phyloP scores from a whole-genome alignment of 441 rosid species.

The Brassica balearica region DNA sequence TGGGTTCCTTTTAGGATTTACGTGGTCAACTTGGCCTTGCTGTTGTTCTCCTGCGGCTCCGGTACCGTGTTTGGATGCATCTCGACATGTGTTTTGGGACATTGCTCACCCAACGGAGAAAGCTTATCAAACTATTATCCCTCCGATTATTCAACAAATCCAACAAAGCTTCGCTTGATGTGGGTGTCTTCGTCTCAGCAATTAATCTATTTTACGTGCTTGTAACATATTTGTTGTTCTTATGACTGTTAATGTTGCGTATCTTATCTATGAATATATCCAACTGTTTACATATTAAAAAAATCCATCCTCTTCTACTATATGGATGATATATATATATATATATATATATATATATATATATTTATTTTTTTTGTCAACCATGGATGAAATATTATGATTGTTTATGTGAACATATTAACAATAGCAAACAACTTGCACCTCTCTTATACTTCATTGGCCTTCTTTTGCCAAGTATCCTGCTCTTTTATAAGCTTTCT shows the following conservation, averaged over 20 bases:
- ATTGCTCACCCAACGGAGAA: constrained; percentile 41
- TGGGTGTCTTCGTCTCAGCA: constrained; percentile 3
- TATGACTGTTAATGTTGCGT: constrained; percentile 7
- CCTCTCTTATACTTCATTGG: constrained; percentile 82
- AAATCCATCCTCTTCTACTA: no score
- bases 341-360: no score
- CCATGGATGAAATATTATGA: not conserved
- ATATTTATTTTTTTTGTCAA: no score
- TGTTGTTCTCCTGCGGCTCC: constrained; percentile 39
- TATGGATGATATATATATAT: no score
- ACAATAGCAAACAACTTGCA: constrained; percentile 32
- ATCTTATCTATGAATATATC: not conserved
- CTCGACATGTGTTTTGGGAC: constrained; percentile 45
- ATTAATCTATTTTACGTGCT: not conserved
- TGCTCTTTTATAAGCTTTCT: constrained; percentile 74
- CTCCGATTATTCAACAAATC: constrained; percentile 38
- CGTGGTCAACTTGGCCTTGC: constrained; percentile 27
- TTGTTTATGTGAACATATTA: not conserved
- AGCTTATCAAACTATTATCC: constrained; percentile 41
- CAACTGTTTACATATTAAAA: not conserved
- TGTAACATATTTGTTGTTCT: not conserved
- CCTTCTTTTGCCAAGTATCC: constrained; percentile 61
- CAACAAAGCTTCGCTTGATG: constrained; percentile 41
- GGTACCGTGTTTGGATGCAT: constrained; percentile 34
- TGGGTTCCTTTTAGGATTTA: constrained; percentile 31